phyloP scores from a whole-genome alignment of 2,329 filamentous ascomycete species.

The Pseudocercospora crystallina region DNA sequence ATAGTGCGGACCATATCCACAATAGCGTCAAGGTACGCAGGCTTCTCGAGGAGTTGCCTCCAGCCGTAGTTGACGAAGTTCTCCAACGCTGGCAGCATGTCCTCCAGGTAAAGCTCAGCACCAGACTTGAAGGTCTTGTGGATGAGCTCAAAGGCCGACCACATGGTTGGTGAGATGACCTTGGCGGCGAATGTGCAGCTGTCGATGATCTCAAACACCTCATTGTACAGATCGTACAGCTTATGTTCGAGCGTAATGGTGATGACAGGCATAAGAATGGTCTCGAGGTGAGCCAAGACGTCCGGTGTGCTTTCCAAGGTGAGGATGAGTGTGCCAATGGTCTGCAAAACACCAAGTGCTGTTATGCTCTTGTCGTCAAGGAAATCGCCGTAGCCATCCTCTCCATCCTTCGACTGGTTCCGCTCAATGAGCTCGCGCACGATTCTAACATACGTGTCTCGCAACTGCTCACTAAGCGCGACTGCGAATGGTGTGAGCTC shows the following conservation, averaged over 20 bases:
- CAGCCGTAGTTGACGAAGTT: conserved; percentile 96
- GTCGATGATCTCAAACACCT: conserved; percentile 98
- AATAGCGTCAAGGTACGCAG: conserved; percentile 80
- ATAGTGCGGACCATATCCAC: conserved; percentile 94
- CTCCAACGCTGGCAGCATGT: conserved; percentile 96
- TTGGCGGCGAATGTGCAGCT: conserved; percentile 98
- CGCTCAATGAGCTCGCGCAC: conserved; percentile 88
- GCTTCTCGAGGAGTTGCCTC: conserved; percentile 75
- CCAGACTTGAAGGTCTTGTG: conserved; percentile 96
- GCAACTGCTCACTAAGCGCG: conserved; percentile 89
- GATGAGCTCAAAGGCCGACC: conserved; percentile 95
- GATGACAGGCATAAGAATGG: conserved; percentile 95
- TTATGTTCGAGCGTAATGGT: conserved; percentile 96
- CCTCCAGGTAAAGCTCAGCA: conserved; percentile 94
- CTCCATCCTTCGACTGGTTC: conserved; percentile 73
- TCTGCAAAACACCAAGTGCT: conserved; percentile 91
- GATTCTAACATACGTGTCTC: conserved; percentile 93
- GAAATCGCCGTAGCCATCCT: conserved; percentile 83
- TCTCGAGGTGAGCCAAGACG: conserved; percentile 89
- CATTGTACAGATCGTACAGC: conserved; percentile 95
- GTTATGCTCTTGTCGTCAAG: conserved; percentile 98
- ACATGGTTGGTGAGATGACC: conserved; percentile 93
- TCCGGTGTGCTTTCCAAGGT: conserved; percentile 97
- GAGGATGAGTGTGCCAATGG: conserved; percentile 93
- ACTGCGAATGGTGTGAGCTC: conserved; percentile 97